These are phyloP conservation scores for Kazachstania sp. DNA, from an alignment of 1,139 yeast genomes.

Conservation along the genomic window DNA sequence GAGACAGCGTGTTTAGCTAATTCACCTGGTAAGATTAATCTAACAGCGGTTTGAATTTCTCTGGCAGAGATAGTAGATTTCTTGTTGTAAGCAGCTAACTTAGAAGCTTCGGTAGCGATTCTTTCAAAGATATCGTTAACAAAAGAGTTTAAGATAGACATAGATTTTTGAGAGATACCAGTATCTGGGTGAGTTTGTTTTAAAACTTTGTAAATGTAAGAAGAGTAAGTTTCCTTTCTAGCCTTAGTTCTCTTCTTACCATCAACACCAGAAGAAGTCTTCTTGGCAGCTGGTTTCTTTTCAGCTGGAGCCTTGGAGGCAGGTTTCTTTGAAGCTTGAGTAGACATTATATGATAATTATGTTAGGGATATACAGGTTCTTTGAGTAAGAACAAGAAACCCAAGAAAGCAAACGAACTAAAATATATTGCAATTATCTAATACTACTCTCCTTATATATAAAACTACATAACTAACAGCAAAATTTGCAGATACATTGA, in stretches of 20 bases:
- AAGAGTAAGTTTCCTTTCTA: conserved; percentile 98
- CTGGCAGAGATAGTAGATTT: conserved; percentile 98
- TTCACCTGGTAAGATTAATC: conserved; percentile 99
- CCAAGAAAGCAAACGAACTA: too few relatives aligned
- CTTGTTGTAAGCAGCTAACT: conserved; percentile 99
- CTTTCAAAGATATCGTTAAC: conserved; percentile 94
- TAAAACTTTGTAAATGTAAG: conserved; percentile 96
- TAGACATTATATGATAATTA: conserved; percentile 65
- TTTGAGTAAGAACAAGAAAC: neutral
- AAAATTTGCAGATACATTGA: neutral
- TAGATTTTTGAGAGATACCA: conserved; percentile 98
- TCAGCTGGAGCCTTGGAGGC: conserved; percentile 99
- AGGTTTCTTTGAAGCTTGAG: conserved; percentile 97
- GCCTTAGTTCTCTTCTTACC: conserved; percentile 94
- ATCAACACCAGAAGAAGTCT: conserved; percentile 65
- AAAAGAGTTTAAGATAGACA: conserved; percentile 98
- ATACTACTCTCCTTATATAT: too few relatives aligned
- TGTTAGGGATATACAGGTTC: too few relatives aligned
- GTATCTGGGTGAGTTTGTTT: conserved; percentile 99
- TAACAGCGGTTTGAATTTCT: conserved; percentile 98
- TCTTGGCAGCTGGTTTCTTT: conserved; percentile 95
- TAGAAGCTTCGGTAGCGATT: conserved; percentile 96
- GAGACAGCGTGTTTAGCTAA: conserved; percentile 98
- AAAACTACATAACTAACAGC: too few relatives aligned
- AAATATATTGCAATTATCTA: neutral